These are phyloP conservation scores for Vigna angularis DNA, from an alignment of 306 rosid species.

Conservation along the genomic window DNA sequence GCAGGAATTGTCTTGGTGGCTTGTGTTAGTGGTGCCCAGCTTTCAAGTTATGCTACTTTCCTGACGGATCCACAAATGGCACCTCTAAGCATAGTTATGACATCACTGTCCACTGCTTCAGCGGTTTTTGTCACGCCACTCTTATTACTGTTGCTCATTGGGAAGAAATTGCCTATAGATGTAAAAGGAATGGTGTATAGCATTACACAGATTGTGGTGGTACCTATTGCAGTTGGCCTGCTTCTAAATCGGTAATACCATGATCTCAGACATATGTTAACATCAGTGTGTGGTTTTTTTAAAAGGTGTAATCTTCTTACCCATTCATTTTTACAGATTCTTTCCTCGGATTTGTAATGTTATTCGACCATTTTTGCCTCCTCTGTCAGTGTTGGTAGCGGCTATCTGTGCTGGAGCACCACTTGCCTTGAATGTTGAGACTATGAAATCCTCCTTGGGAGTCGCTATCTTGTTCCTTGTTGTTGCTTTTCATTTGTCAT, in stretches of 20 bases:
- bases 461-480: conserved; percentile 64
- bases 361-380: conserved; percentile 86
- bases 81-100: conserved; percentile 94
- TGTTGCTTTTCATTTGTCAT: conserved; percentile 72
- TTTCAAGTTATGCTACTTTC: conserved; percentile 90
- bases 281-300: conserved; percentile 1
- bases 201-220: conserved; percentile 86
- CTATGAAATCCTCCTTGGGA: conserved; percentile 82
- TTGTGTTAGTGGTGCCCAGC: conserved; percentile 98
- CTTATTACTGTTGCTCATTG: conserved; percentile 83
- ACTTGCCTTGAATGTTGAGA: conserved; percentile 80
- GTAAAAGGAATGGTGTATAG: conserved; percentile 97
- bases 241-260: conserved; percentile 75
- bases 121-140: conserved; percentile 89
- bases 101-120: conserved; percentile 91
- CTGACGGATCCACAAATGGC: conserved; percentile 90
- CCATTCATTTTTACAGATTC: conserved; percentile 63
- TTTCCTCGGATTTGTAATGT: conserved; percentile 71
- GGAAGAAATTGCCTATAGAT: conserved; percentile 92
- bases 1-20: conserved; percentile 93
- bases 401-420: conserved; percentile 97
- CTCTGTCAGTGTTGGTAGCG: conserved; percentile 82
- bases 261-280: conserved; percentile 31
- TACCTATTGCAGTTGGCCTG: conserved; percentile 85
- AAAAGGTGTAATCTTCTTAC: conserved; percentile 32